Base-by-base conservation (phyloP, 257 asterid species). In the Penstemon davidsonii region DNA sequence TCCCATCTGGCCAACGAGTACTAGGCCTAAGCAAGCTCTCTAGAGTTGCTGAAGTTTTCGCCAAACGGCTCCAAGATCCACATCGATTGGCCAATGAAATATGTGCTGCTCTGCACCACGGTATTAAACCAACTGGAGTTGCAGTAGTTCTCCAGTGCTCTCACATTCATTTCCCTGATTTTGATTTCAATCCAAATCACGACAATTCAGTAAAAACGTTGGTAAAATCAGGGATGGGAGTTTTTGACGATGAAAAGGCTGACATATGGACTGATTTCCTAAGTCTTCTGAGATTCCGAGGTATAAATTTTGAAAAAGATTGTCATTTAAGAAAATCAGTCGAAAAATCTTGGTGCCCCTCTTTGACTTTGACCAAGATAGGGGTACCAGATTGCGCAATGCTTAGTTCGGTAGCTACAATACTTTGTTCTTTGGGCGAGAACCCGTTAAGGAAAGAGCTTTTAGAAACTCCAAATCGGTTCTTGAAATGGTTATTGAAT, bases 1-100 rank as follows among this genome's bases (percentile, higher is more conserved):
- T 93, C 38, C 96, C 99, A 3, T 85, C 96, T 1, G 88, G 92
- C 38, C 87, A 85, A 37, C 83, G 85, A 46, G 97, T 93, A 4
- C 85, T 93, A 44, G 99, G 99, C 64, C 82, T 93, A 44, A 93
- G 99, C 84, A 93, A 93, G 74, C 88, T 93, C 69, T 90, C 97
- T 39, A 86, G 99, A 49, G 99, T 90, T 6, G 90, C 99, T 54
- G 96, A 90, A 64, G 82, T 86, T 47, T 93, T 85, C 40, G 95
- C 96, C 1, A 93, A 90, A 73, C 96, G 95, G 4, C 96, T 93
- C 37, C 99, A 93, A 79, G 87, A 87, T 6, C 99, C 99, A n/a
- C 90, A 84, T 5, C 87, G 95, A 43, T 77, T 93, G 37, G 97
- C 97, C 36, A 53, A 79, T 56, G 96, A 93, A 72, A 62, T 93